Conservation (phyloP, 768 basidiomycete species). For the Omphalotus guepiniiformis region DNA sequence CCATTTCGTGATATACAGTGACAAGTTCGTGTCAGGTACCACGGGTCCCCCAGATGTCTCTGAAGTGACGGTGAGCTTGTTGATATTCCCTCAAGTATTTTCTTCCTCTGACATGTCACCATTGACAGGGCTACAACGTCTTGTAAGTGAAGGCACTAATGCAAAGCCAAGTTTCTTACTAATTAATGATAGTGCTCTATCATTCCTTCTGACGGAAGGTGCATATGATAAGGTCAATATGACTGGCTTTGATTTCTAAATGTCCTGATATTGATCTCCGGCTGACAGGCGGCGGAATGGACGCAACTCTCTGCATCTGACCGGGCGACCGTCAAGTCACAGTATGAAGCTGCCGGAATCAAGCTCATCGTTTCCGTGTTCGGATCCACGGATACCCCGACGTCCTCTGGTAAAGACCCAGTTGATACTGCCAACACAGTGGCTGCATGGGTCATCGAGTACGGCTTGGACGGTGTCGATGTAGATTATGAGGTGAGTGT, state of each 20-base stretch:
- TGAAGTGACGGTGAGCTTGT: conserved; percentile 28
- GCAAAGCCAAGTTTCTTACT: background rate
- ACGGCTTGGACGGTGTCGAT: conserved; percentile 48
- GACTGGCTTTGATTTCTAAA: background rate
- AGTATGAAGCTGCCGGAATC: conserved; percentile 55
- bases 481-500: conserved; percentile 48
- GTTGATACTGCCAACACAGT: conserved; percentile 56
- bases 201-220: conserved; percentile 38
- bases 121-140: conserved; percentile 23
- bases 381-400: conserved; percentile 40
- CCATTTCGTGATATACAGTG: conserved; percentile 36
- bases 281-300: conserved; percentile 39
- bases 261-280: background rate
- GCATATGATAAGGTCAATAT: conserved; percentile 25
- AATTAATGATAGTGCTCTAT: conserved; percentile 20
- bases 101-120: background rate
- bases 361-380: conserved; percentile 55
- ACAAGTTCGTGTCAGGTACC: conserved; percentile 32
- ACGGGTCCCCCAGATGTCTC: conserved; percentile 33
- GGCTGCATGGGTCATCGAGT: conserved; percentile 56
- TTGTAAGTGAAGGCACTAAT: conserved; percentile 14
- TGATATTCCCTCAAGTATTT: too few relatives aligned
- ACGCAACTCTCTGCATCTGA: conserved; percentile 30
- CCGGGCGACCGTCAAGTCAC: conserved; percentile 37
- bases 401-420: conserved; percentile 50